phyloP scores from a whole-genome alignment of 192 early-diverging fungal species.

The Umbelopsis sp. region DNA sequence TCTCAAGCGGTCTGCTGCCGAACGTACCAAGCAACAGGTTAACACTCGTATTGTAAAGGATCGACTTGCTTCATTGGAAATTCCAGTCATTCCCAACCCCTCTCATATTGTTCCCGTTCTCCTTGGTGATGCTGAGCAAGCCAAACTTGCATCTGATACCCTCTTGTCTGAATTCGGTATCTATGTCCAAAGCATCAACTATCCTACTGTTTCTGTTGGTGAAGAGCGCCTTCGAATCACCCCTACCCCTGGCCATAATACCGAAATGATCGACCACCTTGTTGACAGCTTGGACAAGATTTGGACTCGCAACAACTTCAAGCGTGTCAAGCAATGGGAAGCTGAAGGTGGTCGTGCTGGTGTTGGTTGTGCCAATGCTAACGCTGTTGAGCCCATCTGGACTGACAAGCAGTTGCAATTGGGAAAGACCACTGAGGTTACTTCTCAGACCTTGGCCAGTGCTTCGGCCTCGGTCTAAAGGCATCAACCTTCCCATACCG shows the following conservation, averaged over 20 bases:
- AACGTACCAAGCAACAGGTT: slow-evolving; percentile 92
- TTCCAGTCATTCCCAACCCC: slow-evolving; percentile 98
- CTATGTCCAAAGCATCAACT: slow-evolving; percentile 99
- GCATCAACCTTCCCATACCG: background rate
- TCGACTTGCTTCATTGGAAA: slow-evolving; percentile 76
- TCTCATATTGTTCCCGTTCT: slow-evolving; percentile 99
- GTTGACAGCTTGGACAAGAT: slow-evolving; percentile 83
- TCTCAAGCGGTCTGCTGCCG: slow-evolving; percentile 80
- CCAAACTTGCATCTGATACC: slow-evolving; percentile 93
- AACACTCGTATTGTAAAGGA: slow-evolving; percentile 90
- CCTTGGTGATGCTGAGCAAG: slow-evolving; percentile 93
- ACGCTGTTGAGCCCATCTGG: slow-evolving; percentile 57
- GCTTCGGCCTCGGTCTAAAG: background rate
- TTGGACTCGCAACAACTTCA: slow-evolving; percentile 87
- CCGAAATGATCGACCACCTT: slow-evolving; percentile 79
- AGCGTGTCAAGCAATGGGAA: slow-evolving; percentile 85
- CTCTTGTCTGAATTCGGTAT: slow-evolving; percentile 87
- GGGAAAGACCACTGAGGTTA: slow-evolving; percentile 12
- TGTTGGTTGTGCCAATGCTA: slow-evolving; percentile 66
- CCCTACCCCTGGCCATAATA: slow-evolving; percentile 92
- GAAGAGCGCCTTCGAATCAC: slow-evolving; percentile 98
- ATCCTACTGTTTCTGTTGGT: slow-evolving; percentile 92
- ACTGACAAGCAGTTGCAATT: slow-evolving; percentile 52
- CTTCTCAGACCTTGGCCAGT: slow-evolving; percentile 2
- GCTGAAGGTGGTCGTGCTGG: slow-evolving; percentile 85